Evolutionary conservation across 306 rosid species (phyloP).

Genomic region (Hylodesmum podocarpum): DNA sequence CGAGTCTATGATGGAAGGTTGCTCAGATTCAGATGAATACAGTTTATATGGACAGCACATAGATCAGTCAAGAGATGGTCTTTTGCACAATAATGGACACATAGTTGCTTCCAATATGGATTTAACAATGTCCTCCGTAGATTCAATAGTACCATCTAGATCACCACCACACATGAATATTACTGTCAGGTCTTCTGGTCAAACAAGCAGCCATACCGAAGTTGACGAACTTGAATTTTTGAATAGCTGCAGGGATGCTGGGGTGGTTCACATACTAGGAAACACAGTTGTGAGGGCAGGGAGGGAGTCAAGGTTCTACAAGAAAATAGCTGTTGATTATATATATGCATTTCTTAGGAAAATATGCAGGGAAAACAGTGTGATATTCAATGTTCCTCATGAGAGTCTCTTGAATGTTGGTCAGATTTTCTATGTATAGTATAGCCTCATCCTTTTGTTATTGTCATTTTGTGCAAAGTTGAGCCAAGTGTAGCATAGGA

Average conservation of each 20-base stretch:
- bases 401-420: constrained; percentile 96
- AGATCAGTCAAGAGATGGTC: constrained; percentile 39
- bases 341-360: constrained; percentile 88
- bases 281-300: constrained; percentile 77
- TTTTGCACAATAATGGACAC: constrained; percentile 38
- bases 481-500: constrained; percentile 32
- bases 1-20: constrained; percentile 92
- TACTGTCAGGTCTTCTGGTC: constrained; percentile 45
- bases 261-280: constrained; percentile 96
- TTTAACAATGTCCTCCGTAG: constrained; percentile 53
- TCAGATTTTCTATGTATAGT: constrained; percentile 79
- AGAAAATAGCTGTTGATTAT: constrained; percentile 81
- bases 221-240: constrained; percentile 76
- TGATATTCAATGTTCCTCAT: constrained; percentile 94
- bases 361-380: constrained; percentile 92
- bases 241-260: constrained; percentile 76
- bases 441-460: constrained; percentile 15
- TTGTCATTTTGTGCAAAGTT: constrained; percentile 23
- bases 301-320: constrained; percentile 68
- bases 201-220: constrained; percentile 59
- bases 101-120: constrained; percentile 44
- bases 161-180: constrained; percentile 45
- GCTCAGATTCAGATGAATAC: constrained; percentile 82
- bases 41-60: constrained; percentile 60
- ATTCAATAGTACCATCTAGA: constrained; percentile 57